Base-by-base conservation (phyloP, 495 filamentous ascomycete genomes). In the Penicillium coprophilum region DNA sequence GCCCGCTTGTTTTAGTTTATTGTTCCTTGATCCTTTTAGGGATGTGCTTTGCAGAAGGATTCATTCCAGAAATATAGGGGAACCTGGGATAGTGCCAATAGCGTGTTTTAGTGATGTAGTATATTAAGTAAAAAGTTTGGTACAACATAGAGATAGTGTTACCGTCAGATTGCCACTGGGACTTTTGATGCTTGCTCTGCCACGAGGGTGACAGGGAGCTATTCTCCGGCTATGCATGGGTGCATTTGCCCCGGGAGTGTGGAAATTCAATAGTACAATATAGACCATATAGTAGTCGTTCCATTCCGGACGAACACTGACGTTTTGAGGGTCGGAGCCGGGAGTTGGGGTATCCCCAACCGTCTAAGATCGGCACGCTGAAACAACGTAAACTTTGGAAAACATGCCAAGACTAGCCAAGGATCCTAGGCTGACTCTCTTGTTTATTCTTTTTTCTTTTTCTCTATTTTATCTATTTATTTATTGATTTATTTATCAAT, bases 281-380 rank as follows among this genome's bases (percentile, higher is more conserved):
- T 38, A 38, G 19, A 39, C 23, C 11, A 13, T 49, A 24, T 23
- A 45, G 20, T 21, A 24, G 28, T 27, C 44, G 44, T 31, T 19
- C 9, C 27, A 19, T n/a, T 32, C 52, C 41, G 11, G 41, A 46
- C 52, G 52, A 54, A 54, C 52, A 6, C 43, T 39, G 52, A 38
- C 51, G 41, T 53, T 36, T 28, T 51, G 21, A 41, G 24, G 19
- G 10, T 50, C 34, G 32, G 47, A 38, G 19, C 50, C 50, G 6
- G 24, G 50, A 39, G 27, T 31, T 20, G 13, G 15, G 24, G 34
- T 43, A 46, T 54, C 52, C 43, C 50, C 31, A 46, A 38, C 2
- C 13, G 52, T 46, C 6, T 46, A 54, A 20, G 52, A 54, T 54
- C 52, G 34, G 52, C 52, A 23, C 10, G 7, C 21, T 36, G 52